Evolutionary conservation across 257 asterid species (phyloP).

Genomic region (Solanum phureja): DNA sequence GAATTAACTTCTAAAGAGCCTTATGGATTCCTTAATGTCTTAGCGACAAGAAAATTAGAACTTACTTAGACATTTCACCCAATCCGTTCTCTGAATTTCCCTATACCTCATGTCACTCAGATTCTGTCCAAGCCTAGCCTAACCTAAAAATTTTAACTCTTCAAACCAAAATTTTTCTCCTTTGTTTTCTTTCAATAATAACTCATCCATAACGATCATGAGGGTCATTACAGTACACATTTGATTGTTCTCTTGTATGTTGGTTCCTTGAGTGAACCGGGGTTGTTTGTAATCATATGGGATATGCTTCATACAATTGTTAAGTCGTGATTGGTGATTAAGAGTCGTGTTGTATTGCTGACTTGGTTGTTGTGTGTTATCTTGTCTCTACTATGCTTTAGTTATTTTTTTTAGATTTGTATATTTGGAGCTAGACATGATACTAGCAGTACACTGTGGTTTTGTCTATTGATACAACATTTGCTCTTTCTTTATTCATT

Average conservation of each 20-base stretch:
- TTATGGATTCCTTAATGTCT: not conserved
- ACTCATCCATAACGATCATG: not conserved
- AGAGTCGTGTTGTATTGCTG: not conserved
- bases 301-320: not conserved
- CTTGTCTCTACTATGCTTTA: not conserved
- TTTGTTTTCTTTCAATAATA: not conserved
- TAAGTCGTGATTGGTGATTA: not conserved
- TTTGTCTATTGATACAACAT: too few relatives aligned
- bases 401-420: too few relatives aligned
- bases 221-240: not conserved
- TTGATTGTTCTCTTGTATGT: not conserved
- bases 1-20: not conserved
- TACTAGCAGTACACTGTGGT: too few relatives aligned
- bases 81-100: accelerated
- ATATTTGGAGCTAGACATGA: not conserved
- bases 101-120: not conserved
- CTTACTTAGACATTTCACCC: too few relatives aligned
- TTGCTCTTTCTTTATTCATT: too few relatives aligned
- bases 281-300: not conserved
- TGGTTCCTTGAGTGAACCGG: not conserved
- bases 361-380: not conserved
- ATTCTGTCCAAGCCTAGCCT: not conserved
- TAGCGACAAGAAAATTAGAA: not conserved
- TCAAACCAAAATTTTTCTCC: not conserved
- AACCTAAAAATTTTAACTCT: not conserved